phyloP scores from a whole-genome alignment of 2,329 filamentous ascomycete genomes.

The Dryadomyces quercus-mongolicae region DNA sequence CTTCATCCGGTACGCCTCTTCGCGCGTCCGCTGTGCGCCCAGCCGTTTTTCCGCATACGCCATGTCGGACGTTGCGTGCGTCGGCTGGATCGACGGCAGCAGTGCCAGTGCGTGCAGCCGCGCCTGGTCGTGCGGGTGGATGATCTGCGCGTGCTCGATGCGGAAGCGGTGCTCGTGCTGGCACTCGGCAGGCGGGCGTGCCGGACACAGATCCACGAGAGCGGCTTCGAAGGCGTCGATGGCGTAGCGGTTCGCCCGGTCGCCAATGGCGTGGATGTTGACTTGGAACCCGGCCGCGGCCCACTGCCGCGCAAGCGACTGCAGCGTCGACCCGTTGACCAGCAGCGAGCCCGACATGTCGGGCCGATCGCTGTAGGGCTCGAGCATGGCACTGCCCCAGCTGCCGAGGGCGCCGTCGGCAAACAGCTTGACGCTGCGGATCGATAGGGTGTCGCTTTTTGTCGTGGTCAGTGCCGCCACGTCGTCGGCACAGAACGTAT shows the following conservation, averaged over 20 bases:
- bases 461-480: constrained; percentile 26
- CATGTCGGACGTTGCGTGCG: constrained; percentile 62
- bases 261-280: constrained; percentile 62
- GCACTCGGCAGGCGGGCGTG: constrained; percentile 21
- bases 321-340: constrained; percentile 49
- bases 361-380: constrained; percentile 54
- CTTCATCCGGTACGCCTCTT: constrained; percentile 54
- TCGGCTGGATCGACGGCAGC: constrained; percentile 58
- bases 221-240: constrained; percentile 50
- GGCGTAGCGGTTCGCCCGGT: constrained; percentile 53
- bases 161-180: constrained; percentile 36
- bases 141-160: constrained; percentile 61
- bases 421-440: constrained; percentile 58
- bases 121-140: constrained; percentile 51
- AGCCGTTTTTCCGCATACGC: constrained; percentile 50
- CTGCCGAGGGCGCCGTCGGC: constrained; percentile 58
- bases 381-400: constrained; percentile 61
- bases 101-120: constrained; percentile 47
- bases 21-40: constrained; percentile 37
- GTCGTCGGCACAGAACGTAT: constrained; percentile 47
- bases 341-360: constrained; percentile 52
- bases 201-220: constrained; percentile 39
- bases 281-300: constrained; percentile 51
- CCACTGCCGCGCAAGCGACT: constrained; percentile 43
- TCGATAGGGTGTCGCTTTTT: constrained; percentile 34